Evolutionary conservation across 1,284 basidiomycete genomes (phyloP).

Genomic region (Cutaneotrichosporon curvatum): DNA sequence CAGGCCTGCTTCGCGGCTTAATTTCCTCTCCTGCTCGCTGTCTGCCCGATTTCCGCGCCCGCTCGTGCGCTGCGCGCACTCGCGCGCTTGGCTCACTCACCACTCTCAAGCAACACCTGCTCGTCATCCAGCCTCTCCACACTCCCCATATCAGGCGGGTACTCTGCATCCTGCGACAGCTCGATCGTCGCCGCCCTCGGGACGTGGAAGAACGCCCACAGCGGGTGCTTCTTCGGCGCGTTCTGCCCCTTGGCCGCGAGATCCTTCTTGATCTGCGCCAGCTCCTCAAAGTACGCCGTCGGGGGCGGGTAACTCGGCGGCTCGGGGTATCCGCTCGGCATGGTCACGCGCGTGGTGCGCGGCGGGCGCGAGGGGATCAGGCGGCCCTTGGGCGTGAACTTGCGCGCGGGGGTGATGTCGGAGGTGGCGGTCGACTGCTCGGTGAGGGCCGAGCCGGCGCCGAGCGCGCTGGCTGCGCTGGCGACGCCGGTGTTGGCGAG

Average conservation of each 20-base stretch:
- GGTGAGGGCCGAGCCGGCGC: constrained; percentile 3
- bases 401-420: background rate
- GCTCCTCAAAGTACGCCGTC: constrained; percentile 21
- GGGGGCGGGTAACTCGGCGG: constrained; percentile 33
- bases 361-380: constrained; percentile 33
- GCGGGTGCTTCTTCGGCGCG: constrained; percentile 28
- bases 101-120: constrained; percentile 24
- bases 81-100: no score
- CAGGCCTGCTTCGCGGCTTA: background rate
- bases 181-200: constrained; percentile 14
- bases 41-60: no score
- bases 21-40: no score
- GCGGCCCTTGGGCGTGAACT: constrained; percentile 35
- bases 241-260: background rate
- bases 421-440: constrained; percentile 3
- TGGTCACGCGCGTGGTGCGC: constrained; percentile 24
- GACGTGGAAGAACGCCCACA: constrained; percentile 45
- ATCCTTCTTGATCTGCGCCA: constrained; percentile 16
- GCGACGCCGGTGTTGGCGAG: constrained; percentile 4
- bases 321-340: constrained; percentile 36
- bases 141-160: constrained; percentile 26
- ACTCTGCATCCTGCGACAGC: constrained; percentile 7
- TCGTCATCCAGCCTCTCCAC: constrained; percentile 21
- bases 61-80: no score
- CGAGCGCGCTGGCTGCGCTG: constrained; percentile 1